Conservation (phyloP, 495 filamentous ascomycete species). For the Lindgomyces ingoldianus region DNA sequence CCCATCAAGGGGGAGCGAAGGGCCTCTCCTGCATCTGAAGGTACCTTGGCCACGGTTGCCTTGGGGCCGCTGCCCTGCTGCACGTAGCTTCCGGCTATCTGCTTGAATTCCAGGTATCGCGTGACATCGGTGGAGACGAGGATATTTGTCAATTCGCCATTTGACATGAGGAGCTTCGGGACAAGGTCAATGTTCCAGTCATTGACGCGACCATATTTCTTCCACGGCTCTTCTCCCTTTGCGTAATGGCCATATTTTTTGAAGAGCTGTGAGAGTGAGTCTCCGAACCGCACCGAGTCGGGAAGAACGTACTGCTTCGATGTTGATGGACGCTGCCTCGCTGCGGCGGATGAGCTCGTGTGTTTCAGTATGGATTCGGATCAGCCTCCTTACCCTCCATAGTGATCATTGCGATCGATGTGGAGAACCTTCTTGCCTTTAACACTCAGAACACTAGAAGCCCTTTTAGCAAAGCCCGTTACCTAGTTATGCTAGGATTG, state of each 20-base stretch:
- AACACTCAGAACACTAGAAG: conserved; percentile 82
- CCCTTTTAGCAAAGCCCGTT: conserved; percentile 8
- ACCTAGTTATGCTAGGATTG: conserved; percentile 22
- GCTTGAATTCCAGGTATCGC: conserved; percentile 96
- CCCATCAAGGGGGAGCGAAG: conserved; percentile 93
- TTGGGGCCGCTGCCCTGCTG: conserved; percentile 79
- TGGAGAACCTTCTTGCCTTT: conserved; percentile 99
- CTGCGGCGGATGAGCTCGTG: conserved; percentile 52
- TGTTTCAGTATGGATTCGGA: neutral
- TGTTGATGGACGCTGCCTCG: conserved; percentile 91
- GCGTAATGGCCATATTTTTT: conserved; percentile 79
- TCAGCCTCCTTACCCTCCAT: conserved; percentile 76
- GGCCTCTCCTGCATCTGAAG: conserved; percentile 88
- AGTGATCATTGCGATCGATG: conserved; percentile 98
- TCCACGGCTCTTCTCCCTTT: conserved; percentile 89
- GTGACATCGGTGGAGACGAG: conserved; percentile 96
- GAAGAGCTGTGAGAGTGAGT: conserved; percentile 65
- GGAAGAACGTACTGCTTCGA: conserved; percentile 69
- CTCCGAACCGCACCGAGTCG: conserved; percentile 23
- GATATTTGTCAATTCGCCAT: conserved; percentile 97
- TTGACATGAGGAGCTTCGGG: conserved; percentile 97
- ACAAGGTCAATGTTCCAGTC: conserved; percentile 99
- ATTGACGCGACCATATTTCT: conserved; percentile 92
- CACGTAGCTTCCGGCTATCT: conserved; percentile 96
- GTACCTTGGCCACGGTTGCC: conserved; percentile 93